Percentiles rank a stretch among this genome's conserved stretches.
Conservation (phyloP, 1,139 yeast species). For the Geotrichum klebahnii region DNA sequence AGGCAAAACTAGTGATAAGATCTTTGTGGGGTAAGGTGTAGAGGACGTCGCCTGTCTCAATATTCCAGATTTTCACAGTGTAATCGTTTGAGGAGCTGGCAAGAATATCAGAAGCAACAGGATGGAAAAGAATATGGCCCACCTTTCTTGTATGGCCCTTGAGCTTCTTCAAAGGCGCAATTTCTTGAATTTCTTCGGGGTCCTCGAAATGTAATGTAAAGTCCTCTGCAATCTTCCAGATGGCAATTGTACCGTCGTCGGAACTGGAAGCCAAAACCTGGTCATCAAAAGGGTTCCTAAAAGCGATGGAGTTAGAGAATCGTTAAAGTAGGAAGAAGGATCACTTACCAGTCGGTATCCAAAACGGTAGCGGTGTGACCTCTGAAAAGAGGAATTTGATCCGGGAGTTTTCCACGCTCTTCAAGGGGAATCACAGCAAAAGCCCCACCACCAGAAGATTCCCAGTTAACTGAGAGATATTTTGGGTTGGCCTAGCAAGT, state of each 20-base stretch:
- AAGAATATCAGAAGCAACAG: conserved; percentile 76
- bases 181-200: conserved; percentile 62
- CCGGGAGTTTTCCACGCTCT: conserved; percentile 94
- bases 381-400: conserved; percentile 83
- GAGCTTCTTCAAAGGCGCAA: conserved; percentile 63
- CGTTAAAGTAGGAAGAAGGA: conserved; percentile 20
- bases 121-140: conserved; percentile 89
- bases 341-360: conserved; percentile 68
- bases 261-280: conserved; percentile 76
- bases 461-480: conserved; percentile 85
- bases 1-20: conserved; percentile 82
- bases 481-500: conserved; percentile 62
- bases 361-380: conserved; percentile 94
- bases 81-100: conserved; percentile 91
- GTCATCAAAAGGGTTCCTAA: conserved; percentile 71
- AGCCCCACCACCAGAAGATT: conserved; percentile 94
- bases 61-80: conserved; percentile 85
- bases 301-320: background rate
- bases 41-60: conserved; percentile 66
- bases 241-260: conserved; percentile 82
- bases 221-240: conserved; percentile 83
- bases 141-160: conserved; percentile 90
- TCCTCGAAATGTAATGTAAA: conserved; percentile 51
- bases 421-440: conserved; percentile 83
- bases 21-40: conserved; percentile 81